Evolutionary conservation across 2,329 filamentous ascomycete genomes (phyloP).

Genomic region (Colletotrichum sp.): DNA sequence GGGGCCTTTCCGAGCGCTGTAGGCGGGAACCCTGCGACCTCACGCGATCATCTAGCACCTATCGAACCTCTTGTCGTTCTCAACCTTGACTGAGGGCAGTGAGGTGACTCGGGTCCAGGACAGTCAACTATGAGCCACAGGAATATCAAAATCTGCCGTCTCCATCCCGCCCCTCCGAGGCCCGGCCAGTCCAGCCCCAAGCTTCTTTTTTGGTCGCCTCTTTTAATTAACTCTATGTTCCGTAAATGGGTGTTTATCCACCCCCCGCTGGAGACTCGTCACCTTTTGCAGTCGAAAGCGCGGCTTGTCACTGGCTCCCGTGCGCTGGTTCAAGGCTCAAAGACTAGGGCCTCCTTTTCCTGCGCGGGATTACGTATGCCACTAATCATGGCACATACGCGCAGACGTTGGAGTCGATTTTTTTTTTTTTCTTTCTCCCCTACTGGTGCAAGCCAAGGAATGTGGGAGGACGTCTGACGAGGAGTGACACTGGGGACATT

Average conservation of each 20-base stretch:
- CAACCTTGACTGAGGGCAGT: background rate
- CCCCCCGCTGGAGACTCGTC: background rate
- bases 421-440: background rate
- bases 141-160: conserved; percentile 2
- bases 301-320: conserved; percentile 1
- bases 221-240: background rate
- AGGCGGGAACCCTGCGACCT: background rate
- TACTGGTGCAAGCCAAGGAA: background rate
- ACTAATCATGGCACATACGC: background rate
- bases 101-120: background rate
- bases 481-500: background rate
- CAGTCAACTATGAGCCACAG: background rate
- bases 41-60: background rate
- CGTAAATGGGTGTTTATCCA: background rate
- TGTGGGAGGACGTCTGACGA: background rate
- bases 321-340: background rate
- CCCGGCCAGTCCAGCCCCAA: background rate
- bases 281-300: background rate
- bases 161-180: background rate
- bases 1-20: background rate
- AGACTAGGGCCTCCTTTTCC: background rate
- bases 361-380: conserved; percentile 17
- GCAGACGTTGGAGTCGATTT: background rate
- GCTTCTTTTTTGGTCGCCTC: background rate
- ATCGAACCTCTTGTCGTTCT: background rate